phyloP scores from a whole-genome alignment of 352 stramenopile species.

The Phytophthora macrochlamydospora region DNA sequence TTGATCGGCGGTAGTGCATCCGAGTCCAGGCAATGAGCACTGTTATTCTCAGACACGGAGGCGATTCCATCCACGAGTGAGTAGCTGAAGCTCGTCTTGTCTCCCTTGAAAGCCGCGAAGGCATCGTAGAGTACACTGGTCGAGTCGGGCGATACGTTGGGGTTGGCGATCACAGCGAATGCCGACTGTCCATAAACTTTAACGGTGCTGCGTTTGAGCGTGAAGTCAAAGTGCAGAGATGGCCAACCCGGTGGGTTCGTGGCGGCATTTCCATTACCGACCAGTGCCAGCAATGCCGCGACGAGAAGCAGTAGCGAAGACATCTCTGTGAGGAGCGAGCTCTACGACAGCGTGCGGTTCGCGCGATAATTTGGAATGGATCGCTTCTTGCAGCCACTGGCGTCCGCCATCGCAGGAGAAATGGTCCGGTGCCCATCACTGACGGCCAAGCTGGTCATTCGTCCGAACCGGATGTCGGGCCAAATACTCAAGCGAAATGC shows the following conservation, averaged over 20 bases:
- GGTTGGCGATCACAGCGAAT: conserved; percentile 40
- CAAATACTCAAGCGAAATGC: not conserved
- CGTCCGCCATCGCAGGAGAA: not conserved
- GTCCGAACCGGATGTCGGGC: not conserved
- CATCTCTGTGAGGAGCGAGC: not conserved
- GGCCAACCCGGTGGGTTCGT: conserved; percentile 9
- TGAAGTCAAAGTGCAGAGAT: conserved; percentile 35
- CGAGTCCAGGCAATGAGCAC: conserved; percentile 14
- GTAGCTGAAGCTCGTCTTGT: conserved; percentile 30
- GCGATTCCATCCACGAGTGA: conserved; percentile 30
- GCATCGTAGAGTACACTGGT: conserved; percentile 39
- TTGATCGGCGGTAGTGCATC: conserved; percentile 31
- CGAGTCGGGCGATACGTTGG: conserved; percentile 12
- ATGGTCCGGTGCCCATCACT: not conserved
- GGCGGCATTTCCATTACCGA: not conserved
- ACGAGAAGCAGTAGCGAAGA: not conserved
- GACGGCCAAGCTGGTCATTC: not conserved
- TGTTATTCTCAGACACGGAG: conserved; percentile 15
- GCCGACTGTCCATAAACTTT: conserved; percentile 32
- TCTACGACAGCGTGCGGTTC: not conserved
- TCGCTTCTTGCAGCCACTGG: not conserved
- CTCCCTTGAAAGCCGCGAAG: conserved; percentile 28
- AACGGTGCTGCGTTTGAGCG: conserved; percentile 35
- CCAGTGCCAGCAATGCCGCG: not conserved
- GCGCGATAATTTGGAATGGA: not conserved